Evolutionary conservation across 768 basidiomycete genomes (phyloP), one percentile per base, ranked within the genome.

Genomic region (Tylopilus felleus): DNA sequence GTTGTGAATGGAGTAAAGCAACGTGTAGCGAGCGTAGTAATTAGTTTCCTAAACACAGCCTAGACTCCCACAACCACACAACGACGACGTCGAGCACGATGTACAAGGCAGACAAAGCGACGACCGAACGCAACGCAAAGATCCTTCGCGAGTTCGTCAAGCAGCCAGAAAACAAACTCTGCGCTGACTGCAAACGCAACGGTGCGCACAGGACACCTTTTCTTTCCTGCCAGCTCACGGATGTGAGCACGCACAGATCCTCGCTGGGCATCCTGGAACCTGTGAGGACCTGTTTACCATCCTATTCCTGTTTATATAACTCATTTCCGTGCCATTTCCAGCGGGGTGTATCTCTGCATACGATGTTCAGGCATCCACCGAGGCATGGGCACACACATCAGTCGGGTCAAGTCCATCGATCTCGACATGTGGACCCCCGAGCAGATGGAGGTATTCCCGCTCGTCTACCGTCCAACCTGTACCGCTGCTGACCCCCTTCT

Each of bases 361-460:
- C 84, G 96, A 54, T 99, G 96, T 73, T 98, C 95, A 14, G 96
- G 96, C 27, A 90, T 98, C 53, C 96, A 99, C 72, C 86, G 96
- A 40, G 88, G 92, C 38, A 94, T 99, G 93, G 96, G 96, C 55
- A 98, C 96, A 0, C 96, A 99, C 71, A 97, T 98, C 71, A 91
- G 90, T 74, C 91, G 89, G 67, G 90, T 99, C 68, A 97, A 97
- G 67, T 96, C 93, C 3, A 91, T 99, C 51, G 96, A 99, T 74
- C 84, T 99, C 50, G 96, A 99, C 64, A 83, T 90, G 17, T 99
- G 96, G 96, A 96, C 93, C 8, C 92, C 93, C 3, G 94, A 98
- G 58, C 96, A 99, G 74, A 95, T 99, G 89, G 84, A 86, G 74
- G 94, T 93, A 62, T 56, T 7, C 31, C 12, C 44, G 8, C 80